These are phyloP conservation scores for Quercus gilva DNA, from an alignment of 306 rosid genomes.

Conservation along the genomic window DNA sequence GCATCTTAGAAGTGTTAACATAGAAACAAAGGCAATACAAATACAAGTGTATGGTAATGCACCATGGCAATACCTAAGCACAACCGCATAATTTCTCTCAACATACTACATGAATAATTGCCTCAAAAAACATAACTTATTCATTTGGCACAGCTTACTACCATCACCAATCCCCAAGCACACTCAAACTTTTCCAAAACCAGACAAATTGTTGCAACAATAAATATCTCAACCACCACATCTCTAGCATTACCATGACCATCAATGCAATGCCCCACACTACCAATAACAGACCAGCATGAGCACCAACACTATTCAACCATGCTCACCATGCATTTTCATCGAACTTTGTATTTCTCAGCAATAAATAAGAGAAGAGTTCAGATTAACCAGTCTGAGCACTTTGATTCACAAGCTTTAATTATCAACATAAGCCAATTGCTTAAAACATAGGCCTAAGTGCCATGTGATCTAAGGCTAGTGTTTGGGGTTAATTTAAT, in stretches of 20 bases:
- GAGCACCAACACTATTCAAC: not conserved
- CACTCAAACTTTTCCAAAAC: not conserved
- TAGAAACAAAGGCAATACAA: not conserved
- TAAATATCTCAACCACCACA: not conserved
- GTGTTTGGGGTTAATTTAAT: not conserved
- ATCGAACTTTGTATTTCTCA: not conserved
- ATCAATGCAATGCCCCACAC: not conserved
- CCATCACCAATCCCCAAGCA: slow-evolving; percentile 9
- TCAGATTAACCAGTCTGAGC: not conserved
- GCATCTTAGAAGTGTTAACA: not conserved
- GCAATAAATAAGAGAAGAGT: not conserved
- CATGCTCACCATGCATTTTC: not conserved
- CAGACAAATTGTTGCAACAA: not conserved
- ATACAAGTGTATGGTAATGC: not conserved
- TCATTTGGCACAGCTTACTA: not conserved
- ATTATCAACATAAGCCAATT: not conserved
- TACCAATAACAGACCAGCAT: not conserved
- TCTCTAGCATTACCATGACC: not conserved
- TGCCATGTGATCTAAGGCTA: not conserved
- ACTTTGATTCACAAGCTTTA: not conserved
- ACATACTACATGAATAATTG: not conserved
- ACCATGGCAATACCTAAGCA: not conserved
- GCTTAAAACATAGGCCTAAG: not conserved
- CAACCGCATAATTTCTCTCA: not conserved
- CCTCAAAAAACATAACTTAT: not conserved